A percentile compares a stretch with the other conserved stretches of the same genome.
Evolutionary conservation across 75 land plant genomes (phyloP).

Genomic region (Picea sitchensis): DNA sequence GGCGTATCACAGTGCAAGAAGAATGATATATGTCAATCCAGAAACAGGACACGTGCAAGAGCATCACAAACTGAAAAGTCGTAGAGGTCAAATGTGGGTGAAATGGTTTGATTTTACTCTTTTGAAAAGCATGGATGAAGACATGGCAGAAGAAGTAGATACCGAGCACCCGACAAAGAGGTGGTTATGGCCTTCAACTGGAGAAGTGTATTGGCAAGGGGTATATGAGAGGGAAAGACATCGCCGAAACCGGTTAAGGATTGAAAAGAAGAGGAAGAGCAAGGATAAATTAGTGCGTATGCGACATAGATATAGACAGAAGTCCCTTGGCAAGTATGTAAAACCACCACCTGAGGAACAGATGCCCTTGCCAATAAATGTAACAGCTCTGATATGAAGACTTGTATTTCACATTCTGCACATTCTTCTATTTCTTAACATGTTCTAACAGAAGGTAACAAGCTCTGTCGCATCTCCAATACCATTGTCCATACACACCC

Average conservation of each 20-base stretch:
- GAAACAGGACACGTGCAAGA: slow-evolving; percentile 79
- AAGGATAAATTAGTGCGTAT: slow-evolving; percentile 67
- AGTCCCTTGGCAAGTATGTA: slow-evolving; percentile 62
- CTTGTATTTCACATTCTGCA: too few relatives aligned
- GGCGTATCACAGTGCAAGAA: slow-evolving; percentile 94
- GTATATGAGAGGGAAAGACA: slow-evolving; percentile 69
- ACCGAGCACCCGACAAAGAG: slow-evolving; percentile 44
- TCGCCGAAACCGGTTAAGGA: slow-evolving; percentile 48
- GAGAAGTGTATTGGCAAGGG: slow-evolving; percentile 95
- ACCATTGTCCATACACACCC: too few relatives aligned
- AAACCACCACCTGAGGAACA: slow-evolving; percentile 43
- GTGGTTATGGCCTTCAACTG: slow-evolving; percentile 97
- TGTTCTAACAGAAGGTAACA: too few relatives aligned
- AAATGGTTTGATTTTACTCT: slow-evolving; percentile 65
- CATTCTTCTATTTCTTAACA: too few relatives aligned
- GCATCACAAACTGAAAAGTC: slow-evolving; percentile 55
- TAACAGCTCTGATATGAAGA: too few relatives aligned
- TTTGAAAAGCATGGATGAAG: slow-evolving; percentile 95
- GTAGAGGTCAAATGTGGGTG: slow-evolving; percentile 82
- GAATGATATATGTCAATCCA: slow-evolving; percentile 81
- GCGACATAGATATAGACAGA: slow-evolving; percentile 44
- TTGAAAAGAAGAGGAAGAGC: slow-evolving; percentile 57
- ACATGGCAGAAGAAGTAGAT: slow-evolving; percentile 86
- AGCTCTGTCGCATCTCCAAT: too few relatives aligned
- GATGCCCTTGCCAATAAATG: too few relatives aligned